Percentiles rank a stretch among this genome's conserved stretches.
phyloP scores from a whole-genome alignment of 2,329 filamentous ascomycete species.

The Fusarium pininemorale region DNA sequence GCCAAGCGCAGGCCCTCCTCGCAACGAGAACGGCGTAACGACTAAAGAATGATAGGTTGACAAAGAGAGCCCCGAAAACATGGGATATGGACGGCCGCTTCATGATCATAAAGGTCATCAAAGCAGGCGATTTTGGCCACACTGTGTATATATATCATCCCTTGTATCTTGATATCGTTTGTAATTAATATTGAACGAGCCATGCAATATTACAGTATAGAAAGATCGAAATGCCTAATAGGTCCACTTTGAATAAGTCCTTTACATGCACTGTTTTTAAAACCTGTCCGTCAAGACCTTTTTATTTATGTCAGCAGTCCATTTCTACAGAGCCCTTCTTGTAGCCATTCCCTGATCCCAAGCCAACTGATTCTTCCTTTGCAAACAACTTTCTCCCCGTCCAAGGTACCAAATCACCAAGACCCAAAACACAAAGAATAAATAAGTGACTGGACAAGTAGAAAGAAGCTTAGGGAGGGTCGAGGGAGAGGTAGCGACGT shows the following conservation, averaged over 20 bases:
- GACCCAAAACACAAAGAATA: slow-evolving; percentile 7
- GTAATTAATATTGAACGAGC: slow-evolving; percentile 1
- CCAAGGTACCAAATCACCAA: slow-evolving; percentile 1
- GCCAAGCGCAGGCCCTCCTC: slow-evolving; percentile 7
- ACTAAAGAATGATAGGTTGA: slow-evolving; percentile 18
- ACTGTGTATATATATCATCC: not conserved
- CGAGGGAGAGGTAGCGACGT: not conserved
- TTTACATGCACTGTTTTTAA: not conserved
- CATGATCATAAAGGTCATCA: slow-evolving; percentile 17
- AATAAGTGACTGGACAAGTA: slow-evolving; percentile 2
- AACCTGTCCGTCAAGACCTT: not conserved
- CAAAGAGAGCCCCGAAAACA: not conserved
- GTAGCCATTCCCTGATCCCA: slow-evolving; percentile 6
- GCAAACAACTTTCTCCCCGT: not conserved
- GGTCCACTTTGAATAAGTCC: not conserved
- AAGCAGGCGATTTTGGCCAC: slow-evolving; percentile 4
- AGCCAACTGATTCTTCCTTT: not conserved
- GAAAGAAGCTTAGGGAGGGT: not conserved
- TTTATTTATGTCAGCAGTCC: not conserved
- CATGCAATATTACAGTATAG: not conserved
- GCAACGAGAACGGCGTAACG: not conserved
- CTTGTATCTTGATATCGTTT: not conserved
- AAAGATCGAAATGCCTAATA: not conserved
- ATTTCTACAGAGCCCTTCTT: slow-evolving; percentile 22
- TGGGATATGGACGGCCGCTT: not conserved